These are phyloP conservation scores for Alisma plantagoaquatica DNA, from an alignment of 106 monocot genomes.

Conservation along the genomic window DNA sequence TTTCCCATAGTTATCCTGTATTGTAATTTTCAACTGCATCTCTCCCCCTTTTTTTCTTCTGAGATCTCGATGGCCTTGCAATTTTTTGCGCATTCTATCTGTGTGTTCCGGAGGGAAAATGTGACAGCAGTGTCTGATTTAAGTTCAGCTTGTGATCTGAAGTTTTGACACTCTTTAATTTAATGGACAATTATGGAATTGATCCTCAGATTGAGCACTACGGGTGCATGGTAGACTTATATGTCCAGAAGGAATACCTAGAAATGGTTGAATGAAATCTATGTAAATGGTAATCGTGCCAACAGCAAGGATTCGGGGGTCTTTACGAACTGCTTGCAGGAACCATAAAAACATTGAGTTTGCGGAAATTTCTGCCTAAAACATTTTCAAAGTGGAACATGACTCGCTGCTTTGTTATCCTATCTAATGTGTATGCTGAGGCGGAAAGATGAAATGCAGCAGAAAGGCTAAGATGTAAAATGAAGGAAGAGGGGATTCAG, in stretches of 20 bases:
- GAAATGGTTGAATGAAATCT: slow-evolving; percentile 41
- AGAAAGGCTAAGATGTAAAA: slow-evolving; percentile 35
- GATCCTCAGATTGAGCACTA: slow-evolving; percentile 74
- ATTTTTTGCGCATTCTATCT: too few species aligned
- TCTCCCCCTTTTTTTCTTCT: too few species aligned
- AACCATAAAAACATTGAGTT: slow-evolving; percentile 44
- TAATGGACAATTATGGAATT: slow-evolving; percentile 33
- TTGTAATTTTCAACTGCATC: too few species aligned
- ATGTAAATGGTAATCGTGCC: slow-evolving; percentile 46
- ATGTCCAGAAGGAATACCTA: slow-evolving; percentile 62
- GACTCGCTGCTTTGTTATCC: slow-evolving; percentile 79
- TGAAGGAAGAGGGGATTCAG: slow-evolving; percentile 38
- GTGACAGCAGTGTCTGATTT: too few species aligned
- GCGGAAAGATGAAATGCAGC: slow-evolving; percentile 48
- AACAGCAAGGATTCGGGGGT: slow-evolving; percentile 74
- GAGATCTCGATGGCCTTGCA: too few species aligned
- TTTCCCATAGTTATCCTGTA: too few species aligned
- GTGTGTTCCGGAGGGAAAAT: too few species aligned
- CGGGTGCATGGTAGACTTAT: slow-evolving; percentile 79
- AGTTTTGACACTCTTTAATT: too few species aligned
- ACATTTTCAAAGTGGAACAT: slow-evolving; percentile 46
- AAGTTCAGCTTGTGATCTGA: too few species aligned
- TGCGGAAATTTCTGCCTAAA: slow-evolving; percentile 61
- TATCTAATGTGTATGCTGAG: slow-evolving; percentile 63
- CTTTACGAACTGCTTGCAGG: slow-evolving; percentile 75